These are phyloP conservation scores for Collybia mongolica DNA, from an alignment of 768 basidiomycete genomes.

Conservation along the genomic window DNA sequence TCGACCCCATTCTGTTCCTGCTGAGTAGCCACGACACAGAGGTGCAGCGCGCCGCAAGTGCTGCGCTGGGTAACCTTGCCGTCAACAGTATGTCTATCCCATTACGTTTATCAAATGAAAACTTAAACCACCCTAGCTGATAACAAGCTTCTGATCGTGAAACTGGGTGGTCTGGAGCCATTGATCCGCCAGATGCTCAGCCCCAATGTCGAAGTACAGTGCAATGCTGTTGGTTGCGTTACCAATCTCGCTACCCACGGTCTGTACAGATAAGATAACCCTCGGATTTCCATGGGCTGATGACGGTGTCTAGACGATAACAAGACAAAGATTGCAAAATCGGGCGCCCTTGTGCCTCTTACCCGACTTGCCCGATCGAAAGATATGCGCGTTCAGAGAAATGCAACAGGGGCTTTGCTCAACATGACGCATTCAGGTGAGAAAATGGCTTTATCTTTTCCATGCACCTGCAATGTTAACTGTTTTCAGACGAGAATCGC, in stretches of 20 bases:
- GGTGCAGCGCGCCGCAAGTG: conserved; percentile 97
- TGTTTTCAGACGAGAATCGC: conserved; percentile 83
- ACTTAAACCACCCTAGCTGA: conserved; percentile 60
- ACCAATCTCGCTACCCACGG: conserved; percentile 99
- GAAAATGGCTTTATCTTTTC: conserved; percentile 16
- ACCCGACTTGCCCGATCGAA: conserved; percentile 95
- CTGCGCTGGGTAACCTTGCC: conserved; percentile 95
- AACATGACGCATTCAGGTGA: conserved; percentile 99
- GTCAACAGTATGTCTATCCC: conserved; percentile 80
- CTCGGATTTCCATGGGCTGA: conserved; percentile 11
- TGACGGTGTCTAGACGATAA: conserved; percentile 74
- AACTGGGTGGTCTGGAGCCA: conserved; percentile 95
- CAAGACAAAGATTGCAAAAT: conserved; percentile 99
- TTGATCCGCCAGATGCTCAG: conserved; percentile 98
- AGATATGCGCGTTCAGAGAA: conserved; percentile 98
- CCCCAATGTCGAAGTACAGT: conserved; percentile 98
- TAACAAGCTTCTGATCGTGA: conserved; percentile 98
- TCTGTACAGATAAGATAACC: conserved; percentile 33
- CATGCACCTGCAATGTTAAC: conserved; percentile 1
- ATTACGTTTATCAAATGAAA: conserved; percentile 10
- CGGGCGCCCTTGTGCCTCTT: conserved; percentile 95
- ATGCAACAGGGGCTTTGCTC: conserved; percentile 94
- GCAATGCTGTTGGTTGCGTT: conserved; percentile 98
- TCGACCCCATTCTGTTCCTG: conserved; percentile 97
- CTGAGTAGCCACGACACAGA: conserved; percentile 97